Evolutionary conservation across 73 alveolate genomes (phyloP), one percentile per base, ranked within the genome.

Genomic region (Breviolum minutum): DNA sequence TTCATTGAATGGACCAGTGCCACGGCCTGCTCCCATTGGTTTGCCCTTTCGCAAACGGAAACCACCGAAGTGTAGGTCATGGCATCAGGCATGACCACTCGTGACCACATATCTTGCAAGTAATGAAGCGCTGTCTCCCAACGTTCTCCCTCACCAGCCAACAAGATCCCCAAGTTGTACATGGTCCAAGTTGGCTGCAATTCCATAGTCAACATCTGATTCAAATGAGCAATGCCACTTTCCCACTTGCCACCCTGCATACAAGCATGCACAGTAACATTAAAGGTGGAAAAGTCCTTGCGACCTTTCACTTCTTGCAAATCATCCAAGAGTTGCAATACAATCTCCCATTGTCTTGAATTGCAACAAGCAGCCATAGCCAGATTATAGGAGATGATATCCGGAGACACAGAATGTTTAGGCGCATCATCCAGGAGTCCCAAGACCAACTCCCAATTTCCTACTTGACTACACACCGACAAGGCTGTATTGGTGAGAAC

Each of bases 161-260:
- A 40, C 64, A 92, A 24, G 13, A 92, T 73, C 81, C 91, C 98
- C 90, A 92, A 24, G 80, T 92, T 92, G 98, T 92, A 92, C 98
- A 92, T 48, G n/a, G 87, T 81, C 98, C 98, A 92, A 6, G 98
- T 74, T n/a, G 98, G 98, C 30, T 92, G 89, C 89, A 76, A 54
- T 7, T 92, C 80, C 64, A 27, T 8, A 32, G 20, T 22, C 90
- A 74, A 69, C 98, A 92, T 92, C 63, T 92, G 22, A 64, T 32
- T 32, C 82, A 92, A 81, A 7, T 22, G 11, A 7, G 27, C 66
- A 9, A 92, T 32, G 48, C 98, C 98, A 6, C n/a, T 10, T 14
- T 92, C 91, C 98, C 98, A 92, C 81, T 74, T 88, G 20, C 98
- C 79, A n/a, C 98, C 98, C 61, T 92, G 98, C 8, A 68, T 80